Evolutionary conservation across 2,329 filamentous ascomycete genomes (phyloP), one percentile per base, ranked within the genome.

Genomic region (Rutstroemia sp.): DNA sequence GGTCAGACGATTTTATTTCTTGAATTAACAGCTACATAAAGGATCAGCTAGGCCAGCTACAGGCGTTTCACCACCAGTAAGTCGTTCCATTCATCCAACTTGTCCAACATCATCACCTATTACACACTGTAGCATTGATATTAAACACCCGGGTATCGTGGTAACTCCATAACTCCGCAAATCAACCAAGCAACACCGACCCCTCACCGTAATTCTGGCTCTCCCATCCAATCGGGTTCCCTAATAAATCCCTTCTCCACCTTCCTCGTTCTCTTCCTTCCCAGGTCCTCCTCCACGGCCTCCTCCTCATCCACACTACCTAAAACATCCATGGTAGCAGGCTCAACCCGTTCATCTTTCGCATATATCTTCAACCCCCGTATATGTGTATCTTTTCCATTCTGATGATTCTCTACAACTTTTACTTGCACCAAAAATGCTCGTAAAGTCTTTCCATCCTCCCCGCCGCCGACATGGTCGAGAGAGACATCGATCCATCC

Each of bases 381-480:
- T 23, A 99, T 80, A 76, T 99, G 94, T n/a, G 94, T 99, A 70
- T 99, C 94, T 71, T 99, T 99, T 61, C 94, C 94, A 70, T 99
- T 99, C 73, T 99, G 94, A 71, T 99, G 94, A 68, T 99, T 99
- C 74, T 97, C 94, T 51, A 92, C 81, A 49, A 99, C 86, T 63
- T 88, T 85, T 67, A 97, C 85, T 71, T 97, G 92, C 27, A 99
- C 79, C 30, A 97, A 83, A 74, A 92, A 96, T 16, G 89, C 91
- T 58, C 92, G 84, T 17, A 97, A 80, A 1, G 92, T 88, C 65
- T 85, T 87, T 42, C 80, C 87, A 66, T 83, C 84, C 16, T 82
- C 82, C 4, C 72, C 68, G 23, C 69, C 68, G 14, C 68, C 84
- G 1, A 87, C 85, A 12, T 81, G 79, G 50, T 77, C 75, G 47